Percentiles rank a stretch among this genome's conserved stretches.
Evolutionary conservation across 192 early-diverging fungal genomes (phyloP).

Genomic region (Umbelopsis sp.): DNA sequence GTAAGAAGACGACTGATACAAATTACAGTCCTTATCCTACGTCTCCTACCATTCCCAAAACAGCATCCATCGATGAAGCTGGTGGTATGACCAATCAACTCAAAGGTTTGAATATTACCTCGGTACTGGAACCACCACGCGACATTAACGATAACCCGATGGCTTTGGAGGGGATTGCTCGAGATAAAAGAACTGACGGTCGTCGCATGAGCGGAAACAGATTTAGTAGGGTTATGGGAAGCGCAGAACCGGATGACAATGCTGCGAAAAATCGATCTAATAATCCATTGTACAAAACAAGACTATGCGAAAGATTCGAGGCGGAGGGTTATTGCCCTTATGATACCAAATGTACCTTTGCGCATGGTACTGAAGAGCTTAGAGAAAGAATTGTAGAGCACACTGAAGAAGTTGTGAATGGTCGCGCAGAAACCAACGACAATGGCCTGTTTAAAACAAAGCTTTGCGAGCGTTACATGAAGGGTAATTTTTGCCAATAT

Average conservation of each 20-base stretch:
- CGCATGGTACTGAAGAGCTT: conserved; percentile 70
- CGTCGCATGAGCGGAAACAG: conserved; percentile 22
- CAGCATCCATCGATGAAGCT: conserved; percentile 29
- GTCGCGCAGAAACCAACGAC: conserved; percentile 31
- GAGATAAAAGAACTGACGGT: background rate
- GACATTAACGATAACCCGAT: conserved; percentile 40
- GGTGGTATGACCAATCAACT: conserved; percentile 33
- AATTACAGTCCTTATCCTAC: background rate
- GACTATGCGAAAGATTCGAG: conserved; percentile 84
- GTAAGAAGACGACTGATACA: background rate
- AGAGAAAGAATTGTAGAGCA: conserved; percentile 52
- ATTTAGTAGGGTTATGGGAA: conserved; percentile 26
- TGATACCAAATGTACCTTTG: conserved; percentile 72
- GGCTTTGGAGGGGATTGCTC: too few species aligned
- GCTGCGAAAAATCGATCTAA: conserved; percentile 44
- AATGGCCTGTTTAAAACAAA: conserved; percentile 84
- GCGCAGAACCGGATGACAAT: conserved; percentile 32
- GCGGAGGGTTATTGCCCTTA: conserved; percentile 76
- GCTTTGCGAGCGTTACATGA: conserved; percentile 80
- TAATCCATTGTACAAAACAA: conserved; percentile 86
- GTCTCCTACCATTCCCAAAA: background rate
- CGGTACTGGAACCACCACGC: conserved; percentile 50
- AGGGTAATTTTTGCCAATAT: conserved; percentile 79
- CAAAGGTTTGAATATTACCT: conserved; percentile 53
- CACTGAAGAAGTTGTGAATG: conserved; percentile 18